Base-by-base conservation (phyloP, 1,139 yeast species). In the Taiozyma sp. region DNA sequence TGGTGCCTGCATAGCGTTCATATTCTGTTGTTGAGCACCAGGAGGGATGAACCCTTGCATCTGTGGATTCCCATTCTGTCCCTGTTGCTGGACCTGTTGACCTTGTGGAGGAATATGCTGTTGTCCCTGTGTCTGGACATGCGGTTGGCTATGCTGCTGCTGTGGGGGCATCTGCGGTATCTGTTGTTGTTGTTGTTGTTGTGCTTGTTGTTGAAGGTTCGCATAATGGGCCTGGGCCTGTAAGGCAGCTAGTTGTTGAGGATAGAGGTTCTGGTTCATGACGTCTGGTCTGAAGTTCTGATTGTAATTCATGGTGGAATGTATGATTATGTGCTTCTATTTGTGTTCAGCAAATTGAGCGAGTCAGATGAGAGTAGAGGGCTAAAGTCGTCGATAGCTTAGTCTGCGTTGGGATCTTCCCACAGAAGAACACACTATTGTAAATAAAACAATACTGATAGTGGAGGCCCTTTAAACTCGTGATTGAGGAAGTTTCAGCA, bases 191-290 rank as follows among this genome's bases (percentile, higher is more conserved):
- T 49, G 55, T 40, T 49, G 52, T 43, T 50, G 45, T 48, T 43
- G 56, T 52, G 49, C 58, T 29, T 41, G 54, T 22, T 56, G 60
- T 41, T 53, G 58, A 14, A 49, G 22, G 29, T 54, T 50, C 16
- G 56, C 54, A 36, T 52, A 51, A 34, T 52, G 57, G 7, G 51
- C 55, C 44, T 54, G 58, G 9, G 57, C 54, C 43, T 51, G 57
- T 13, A 49, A 49, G 3, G 60, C 56, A 34, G 57, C 54, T 27
- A 53, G 22, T 27, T 57, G 59, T 44, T 52, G 58, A 1, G 55
- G 56, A 44, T 52, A 57, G 22, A 65, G 32, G 16, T 45, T 47
- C 23, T 47, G 49, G 13, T 49, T 49, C 10, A 48, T 40, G 16
- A 48, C 48, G 13, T 43, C 49, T 8, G 46, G 43, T 38, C 29